A percentile compares a stretch with the other conserved stretches of the same genome.
Evolutionary conservation across 2,329 filamentous ascomycete genomes (phyloP).

Genomic region (Claviceps sp.): DNA sequence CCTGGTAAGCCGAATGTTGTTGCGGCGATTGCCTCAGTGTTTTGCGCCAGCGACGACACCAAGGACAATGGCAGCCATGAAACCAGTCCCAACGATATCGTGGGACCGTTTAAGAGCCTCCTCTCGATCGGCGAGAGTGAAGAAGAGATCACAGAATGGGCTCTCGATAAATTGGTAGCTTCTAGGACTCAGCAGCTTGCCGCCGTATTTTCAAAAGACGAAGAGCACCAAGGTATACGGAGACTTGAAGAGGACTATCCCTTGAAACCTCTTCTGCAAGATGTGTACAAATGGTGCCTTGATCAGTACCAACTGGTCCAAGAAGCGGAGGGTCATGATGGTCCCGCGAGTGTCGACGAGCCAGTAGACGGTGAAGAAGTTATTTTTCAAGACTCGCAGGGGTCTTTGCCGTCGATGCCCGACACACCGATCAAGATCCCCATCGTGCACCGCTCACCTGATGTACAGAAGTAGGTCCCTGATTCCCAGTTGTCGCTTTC

Average conservation of each 20-base stretch:
- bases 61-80: background rate
- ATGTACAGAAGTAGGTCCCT: slow-evolving; percentile 1
- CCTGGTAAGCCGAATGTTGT: slow-evolving; percentile 6
- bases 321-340: background rate
- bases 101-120: slow-evolving; percentile 15
- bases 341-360: background rate
- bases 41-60: slow-evolving; percentile 12
- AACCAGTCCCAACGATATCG: slow-evolving; percentile 5
- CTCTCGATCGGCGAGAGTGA: slow-evolving; percentile 4
- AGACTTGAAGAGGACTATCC: slow-evolving; percentile 10
- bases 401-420: background rate
- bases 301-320: slow-evolving; percentile 7
- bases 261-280: slow-evolving; percentile 8
- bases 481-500: background rate
- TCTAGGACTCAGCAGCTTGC: background rate
- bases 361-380: background rate
- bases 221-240: slow-evolving; percentile 4
- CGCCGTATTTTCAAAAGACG: background rate
- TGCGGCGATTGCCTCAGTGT: slow-evolving; percentile 15
- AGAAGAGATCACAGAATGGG: background rate
- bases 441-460: background rate
- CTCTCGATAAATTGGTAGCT: background rate
- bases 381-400: background rate
- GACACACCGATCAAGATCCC: background rate
- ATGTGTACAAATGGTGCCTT: slow-evolving; percentile 10